Evolutionary conservation across 148 eudicot genomes (phyloP), one percentile per base, ranked within the genome.

Genomic region (Chenopodium album): DNA sequence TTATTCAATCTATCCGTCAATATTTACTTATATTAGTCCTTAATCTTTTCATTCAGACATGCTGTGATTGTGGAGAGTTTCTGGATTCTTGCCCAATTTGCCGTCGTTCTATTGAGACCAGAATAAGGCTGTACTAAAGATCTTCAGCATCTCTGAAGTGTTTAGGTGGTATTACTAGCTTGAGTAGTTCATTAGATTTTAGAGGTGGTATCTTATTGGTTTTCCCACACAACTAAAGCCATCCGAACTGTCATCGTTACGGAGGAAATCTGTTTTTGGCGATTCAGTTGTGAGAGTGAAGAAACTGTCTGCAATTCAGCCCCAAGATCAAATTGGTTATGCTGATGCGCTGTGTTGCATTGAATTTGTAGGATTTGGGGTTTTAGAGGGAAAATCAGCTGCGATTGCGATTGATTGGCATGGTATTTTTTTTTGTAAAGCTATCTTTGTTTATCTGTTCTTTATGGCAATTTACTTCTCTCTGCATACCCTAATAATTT

Each of bases 11-110:
- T 20, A 14, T 72, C 1, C 5, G 0, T 48, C 26, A 31, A 56
- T 72, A 31, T 71, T 34, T n/a, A 75, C 46, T 78, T 67, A 60
- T 67, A 22, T n/a, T 23, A 41, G 67, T 31, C 29, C n/a, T 60
- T 75, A 4, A 65, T 78, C 52, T 17, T 73, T 71, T 32, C 26
- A 50, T 64, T 73, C 87, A 94, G 98, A 92, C 98, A 56, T 96
- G 99, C 86, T 89, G 99, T 46, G 97, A 94, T 0, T 96, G 99
- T 79, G 99, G 99, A 52, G 88, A 86, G 87, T 90, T 86, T 47
- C 98, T 96, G 54, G 87, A 92, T 41, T 59, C 71, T 56, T 96
- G 99, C 85, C 98, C 98, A 19, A 93, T 93, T 59, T 94, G 98
- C 79, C 92, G 97, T 46, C 88, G 92, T 79, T 82, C 69, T 50